Conservation (phyloP, 768 basidiomycete species). For the Boletus fagicola region DNA sequence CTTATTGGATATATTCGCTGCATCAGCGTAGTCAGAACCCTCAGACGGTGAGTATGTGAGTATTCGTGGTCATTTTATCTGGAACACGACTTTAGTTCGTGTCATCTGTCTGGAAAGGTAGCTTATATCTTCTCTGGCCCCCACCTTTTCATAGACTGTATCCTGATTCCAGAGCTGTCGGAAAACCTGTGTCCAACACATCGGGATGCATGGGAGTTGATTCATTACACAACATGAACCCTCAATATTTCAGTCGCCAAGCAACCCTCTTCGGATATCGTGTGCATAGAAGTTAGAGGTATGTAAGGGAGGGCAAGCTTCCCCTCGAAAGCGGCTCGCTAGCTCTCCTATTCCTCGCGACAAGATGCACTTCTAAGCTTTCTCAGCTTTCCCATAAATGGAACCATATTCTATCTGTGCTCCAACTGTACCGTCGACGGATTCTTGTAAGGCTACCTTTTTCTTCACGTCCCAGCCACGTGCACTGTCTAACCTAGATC, state of each 20-base stretch:
- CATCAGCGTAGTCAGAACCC: not conserved
- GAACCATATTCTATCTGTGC: not conserved
- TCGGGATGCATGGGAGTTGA: not conserved
- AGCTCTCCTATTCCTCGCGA: not conserved
- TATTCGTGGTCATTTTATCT: not conserved
- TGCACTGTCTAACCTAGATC: not conserved
- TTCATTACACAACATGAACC: not conserved
- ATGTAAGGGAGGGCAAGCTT: not conserved
- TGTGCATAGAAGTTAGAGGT: not conserved
- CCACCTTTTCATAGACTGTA: not conserved
- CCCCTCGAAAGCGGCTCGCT: not conserved
- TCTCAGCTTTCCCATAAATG: not conserved
- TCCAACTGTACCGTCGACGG: not conserved
- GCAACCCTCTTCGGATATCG: not conserved
- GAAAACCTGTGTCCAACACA: not conserved
- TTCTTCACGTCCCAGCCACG: not conserved
- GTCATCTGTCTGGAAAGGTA: not conserved
- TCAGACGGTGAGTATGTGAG: not conserved
- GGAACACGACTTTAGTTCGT: not conserved
- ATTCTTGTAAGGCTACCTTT: not conserved
- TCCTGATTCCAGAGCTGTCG: not conserved
- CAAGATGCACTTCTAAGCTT: not conserved
- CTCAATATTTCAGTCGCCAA: not conserved
- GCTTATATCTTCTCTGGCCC: not conserved
- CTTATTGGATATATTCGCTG: not conserved